phyloP scores from a whole-genome alignment of 129 eudicot species.

The Flaveria ramosissima region DNA sequence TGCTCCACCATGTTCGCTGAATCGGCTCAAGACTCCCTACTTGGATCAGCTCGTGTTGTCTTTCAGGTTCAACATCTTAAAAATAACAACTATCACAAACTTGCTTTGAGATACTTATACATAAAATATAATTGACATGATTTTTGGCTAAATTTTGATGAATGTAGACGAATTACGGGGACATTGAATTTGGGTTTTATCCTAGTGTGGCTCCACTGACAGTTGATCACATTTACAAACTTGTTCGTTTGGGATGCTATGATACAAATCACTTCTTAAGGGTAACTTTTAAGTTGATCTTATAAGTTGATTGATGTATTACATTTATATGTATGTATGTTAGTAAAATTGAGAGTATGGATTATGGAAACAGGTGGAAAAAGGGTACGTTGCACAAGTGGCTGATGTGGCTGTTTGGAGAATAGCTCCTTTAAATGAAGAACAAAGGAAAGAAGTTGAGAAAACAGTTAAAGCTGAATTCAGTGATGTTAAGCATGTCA shows the following conservation, averaged over 20 bases:
- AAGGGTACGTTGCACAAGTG: conserved; percentile 97
- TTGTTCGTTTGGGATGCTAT: conserved; percentile 90
- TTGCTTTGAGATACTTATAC: too few relatives aligned
- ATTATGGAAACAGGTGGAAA: conserved; percentile 65
- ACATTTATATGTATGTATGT: conserved; percentile 3
- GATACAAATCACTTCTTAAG: conserved; percentile 97
- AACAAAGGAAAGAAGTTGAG: conserved; percentile 76
- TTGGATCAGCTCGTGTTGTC: conserved; percentile 92
- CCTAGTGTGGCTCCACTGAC: conserved; percentile 91
- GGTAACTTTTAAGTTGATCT: conserved; percentile 42
- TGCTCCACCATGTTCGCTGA: conserved; percentile 37
- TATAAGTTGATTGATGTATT: too few relatives aligned
- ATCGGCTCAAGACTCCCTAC: conserved; percentile 53
- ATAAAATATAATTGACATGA: too few relatives aligned
- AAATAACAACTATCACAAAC: too few relatives aligned
- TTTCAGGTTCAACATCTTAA: conserved; percentile 65
- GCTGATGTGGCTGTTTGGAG: conserved; percentile 90
- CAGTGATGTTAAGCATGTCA: conserved; percentile 91
- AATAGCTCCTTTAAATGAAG: conserved; percentile 91
- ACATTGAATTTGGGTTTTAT: conserved; percentile 96
- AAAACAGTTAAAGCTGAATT: conserved; percentile 92
- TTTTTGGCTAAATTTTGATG: not conserved
- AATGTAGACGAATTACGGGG: conserved; percentile 90
- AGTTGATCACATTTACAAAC: conserved; percentile 95
- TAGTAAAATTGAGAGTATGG: conserved; percentile 4